Evolutionary conservation across 139 green algal species (phyloP).

Genomic region (Auxenochlorella protothecoides): DNA sequence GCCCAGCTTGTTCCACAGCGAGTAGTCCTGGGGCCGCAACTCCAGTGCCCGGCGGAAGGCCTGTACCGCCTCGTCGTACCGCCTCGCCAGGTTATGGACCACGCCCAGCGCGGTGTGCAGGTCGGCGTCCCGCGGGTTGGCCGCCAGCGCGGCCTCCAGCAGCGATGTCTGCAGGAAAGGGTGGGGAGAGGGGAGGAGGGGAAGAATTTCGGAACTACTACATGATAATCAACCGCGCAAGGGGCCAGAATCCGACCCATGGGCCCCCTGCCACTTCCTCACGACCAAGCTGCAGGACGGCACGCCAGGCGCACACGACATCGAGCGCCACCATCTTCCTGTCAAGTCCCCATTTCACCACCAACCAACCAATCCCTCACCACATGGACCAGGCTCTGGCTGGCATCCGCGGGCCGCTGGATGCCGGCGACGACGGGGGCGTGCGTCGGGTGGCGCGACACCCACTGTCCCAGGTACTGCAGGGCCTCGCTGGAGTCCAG

Average conservation of each 20-base stretch:
- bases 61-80: slow-evolving; percentile 70
- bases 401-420: slow-evolving; percentile 27
- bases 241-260: no score
- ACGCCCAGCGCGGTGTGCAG: slow-evolving; percentile 84
- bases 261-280: no score
- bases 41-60: slow-evolving; percentile 39
- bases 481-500: slow-evolving; percentile 61
- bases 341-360: no score
- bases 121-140: slow-evolving; percentile 59
- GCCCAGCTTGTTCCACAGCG: slow-evolving; percentile 95
- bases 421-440: slow-evolving; percentile 8
- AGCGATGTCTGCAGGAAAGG: slow-evolving; percentile 4
- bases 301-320: no score
- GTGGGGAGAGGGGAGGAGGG: background rate
- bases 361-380: slow-evolving; percentile 11
- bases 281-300: no score
- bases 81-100: slow-evolving; percentile 74
- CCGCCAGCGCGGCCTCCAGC: slow-evolving; percentile 30
- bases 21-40: slow-evolving; percentile 68
- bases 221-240: no score
- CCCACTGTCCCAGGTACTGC: slow-evolving; percentile 59
- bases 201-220: background rate
- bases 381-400: slow-evolving; percentile 40
- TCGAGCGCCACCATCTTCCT: no score
- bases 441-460: slow-evolving; percentile 53